phyloP scores from a whole-genome alignment of 2,329 filamentous ascomycete genomes.

The Fusarium musae region DNA sequence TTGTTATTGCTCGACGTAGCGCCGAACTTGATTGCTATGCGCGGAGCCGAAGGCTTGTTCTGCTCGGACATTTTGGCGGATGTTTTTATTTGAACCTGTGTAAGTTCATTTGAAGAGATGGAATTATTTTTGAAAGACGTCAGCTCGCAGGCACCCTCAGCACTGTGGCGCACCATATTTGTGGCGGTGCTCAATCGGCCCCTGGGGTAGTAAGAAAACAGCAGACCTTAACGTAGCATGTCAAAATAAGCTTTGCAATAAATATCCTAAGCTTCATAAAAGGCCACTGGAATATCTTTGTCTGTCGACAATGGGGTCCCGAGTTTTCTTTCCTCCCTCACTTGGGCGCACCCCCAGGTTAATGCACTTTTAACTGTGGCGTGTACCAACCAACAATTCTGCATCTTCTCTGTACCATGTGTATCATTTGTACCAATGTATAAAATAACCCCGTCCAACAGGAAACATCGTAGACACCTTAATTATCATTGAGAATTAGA shows the following conservation, averaged over 20 bases:
- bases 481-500: neutral
- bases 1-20: slow-evolving; percentile 44
- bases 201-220: neutral
- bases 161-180: neutral
- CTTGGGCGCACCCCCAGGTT: neutral
- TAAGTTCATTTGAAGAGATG: neutral
- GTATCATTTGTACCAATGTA: neutral
- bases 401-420: neutral
- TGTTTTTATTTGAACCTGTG: neutral
- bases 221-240: neutral
- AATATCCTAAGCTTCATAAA: too few relatives aligned
- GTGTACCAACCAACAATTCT: neutral
- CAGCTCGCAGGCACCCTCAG: slow-evolving; percentile 11
- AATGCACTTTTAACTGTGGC: neutral
- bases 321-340: neutral
- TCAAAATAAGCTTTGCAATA: neutral
- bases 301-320: neutral
- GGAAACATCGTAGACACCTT: neutral
- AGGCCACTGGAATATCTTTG: neutral
- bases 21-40: slow-evolving; percentile 63
- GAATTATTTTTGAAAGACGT: slow-evolving; percentile 17
- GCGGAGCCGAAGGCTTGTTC: slow-evolving; percentile 45
- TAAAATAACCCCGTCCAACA: too few relatives aligned
- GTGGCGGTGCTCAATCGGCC: neutral
- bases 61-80: slow-evolving; percentile 38